Evolutionary conservation across 164 flowering plant genomes (phyloP), one percentile per base, ranked within the genome.

Genomic region (Macadamia integrifolia): DNA sequence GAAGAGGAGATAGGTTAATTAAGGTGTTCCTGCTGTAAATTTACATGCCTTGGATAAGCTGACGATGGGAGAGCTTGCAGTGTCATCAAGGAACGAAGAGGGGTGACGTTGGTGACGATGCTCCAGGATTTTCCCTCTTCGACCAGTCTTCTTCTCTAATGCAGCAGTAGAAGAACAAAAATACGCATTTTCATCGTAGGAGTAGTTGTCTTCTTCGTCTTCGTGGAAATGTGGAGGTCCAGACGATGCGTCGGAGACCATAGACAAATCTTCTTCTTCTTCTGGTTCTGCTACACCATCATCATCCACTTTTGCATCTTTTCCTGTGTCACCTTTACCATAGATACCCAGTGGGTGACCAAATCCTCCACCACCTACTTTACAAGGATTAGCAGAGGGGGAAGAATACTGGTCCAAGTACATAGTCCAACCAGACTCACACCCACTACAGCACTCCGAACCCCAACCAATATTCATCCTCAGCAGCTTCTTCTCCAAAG

Each of bases 231-330:
- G 82, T 31, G 90, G 85, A 69, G 93, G 98, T 7, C 93, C 96
- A 9, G 98, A 92, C n/a, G 98, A 92, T 15, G 98, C 98, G 80
- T 92, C 98, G 58, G 98, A 92, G 46, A 92, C 85, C 98, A 92
- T 90, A 6, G 98, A 92, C 60, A 86, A 68, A 68, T 86, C 91
- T 66, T 85, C 91, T 60, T 85, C 88, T n/a, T 74, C 82, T 35
- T 35, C 40, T 2, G 40, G 3, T 35, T 35, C 23, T 23, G 23
- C 23, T 23, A 23, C 23, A 23, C 23, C 40, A 35, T 5, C 5
- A 0, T 76, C 78, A 28, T 76, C 77, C 28, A 58, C 69, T 18
- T 66, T 44, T 6, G 35, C 71, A 44, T 66, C 76, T 62, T 67
- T 59, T 42, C 55, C 67, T 62, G 65, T 62, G 66, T 69, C 48